These are phyloP conservation scores for Rubroshorea leprosula DNA, from an alignment of 345 rosid genomes.

Conservation along the genomic window DNA sequence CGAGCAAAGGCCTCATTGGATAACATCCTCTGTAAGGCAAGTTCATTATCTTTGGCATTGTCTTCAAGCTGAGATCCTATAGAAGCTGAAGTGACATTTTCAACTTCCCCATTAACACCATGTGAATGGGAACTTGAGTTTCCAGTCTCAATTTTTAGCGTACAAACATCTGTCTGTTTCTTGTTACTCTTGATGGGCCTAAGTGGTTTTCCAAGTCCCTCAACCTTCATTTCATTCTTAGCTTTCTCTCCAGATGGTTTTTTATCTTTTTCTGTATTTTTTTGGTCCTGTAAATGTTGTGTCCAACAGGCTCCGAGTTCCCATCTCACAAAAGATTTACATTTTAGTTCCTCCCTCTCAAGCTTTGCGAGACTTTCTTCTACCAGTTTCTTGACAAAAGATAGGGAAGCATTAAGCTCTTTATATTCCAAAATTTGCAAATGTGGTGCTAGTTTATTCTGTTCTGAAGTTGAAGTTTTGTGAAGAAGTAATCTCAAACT, in stretches of 20 bases:
- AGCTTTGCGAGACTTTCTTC: conserved; percentile 80
- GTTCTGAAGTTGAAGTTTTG: conserved; percentile 40
- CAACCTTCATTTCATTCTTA: conserved; percentile 84
- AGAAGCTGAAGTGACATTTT: conserved; percentile 32
- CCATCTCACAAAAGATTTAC: conserved; percentile 76
- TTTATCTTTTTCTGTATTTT: conserved; percentile 75
- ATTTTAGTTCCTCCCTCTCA: conserved; percentile 51
- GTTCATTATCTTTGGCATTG: conserved; percentile 45
- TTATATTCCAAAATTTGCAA: conserved; percentile 42
- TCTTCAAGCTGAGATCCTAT: conserved; percentile 48
- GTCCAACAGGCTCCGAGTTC: conserved; percentile 99
- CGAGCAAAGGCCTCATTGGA: conserved; percentile 76
- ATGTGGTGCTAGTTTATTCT: conserved; percentile 37
- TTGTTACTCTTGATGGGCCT: conserved; percentile 72
- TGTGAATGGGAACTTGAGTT: conserved; percentile 35
- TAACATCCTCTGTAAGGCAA: conserved; percentile 47
- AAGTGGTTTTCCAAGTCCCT: conserved; percentile 94
- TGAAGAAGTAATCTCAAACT: conserved; percentile 91
- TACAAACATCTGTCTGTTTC: conserved; percentile 54
- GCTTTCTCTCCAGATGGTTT: conserved; percentile 58
- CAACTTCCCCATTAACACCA: conserved; percentile 34
- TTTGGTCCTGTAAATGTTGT: conserved; percentile 94
- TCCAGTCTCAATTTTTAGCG: conserved; percentile 32
- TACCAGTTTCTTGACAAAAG: conserved; percentile 61
- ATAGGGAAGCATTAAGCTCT: conserved; percentile 55